Evolutionary conservation across 495 filamentous ascomycete genomes (phyloP), one percentile per base, ranked within the genome.

Genomic region (Hypomontagnella submonticulosa): DNA sequence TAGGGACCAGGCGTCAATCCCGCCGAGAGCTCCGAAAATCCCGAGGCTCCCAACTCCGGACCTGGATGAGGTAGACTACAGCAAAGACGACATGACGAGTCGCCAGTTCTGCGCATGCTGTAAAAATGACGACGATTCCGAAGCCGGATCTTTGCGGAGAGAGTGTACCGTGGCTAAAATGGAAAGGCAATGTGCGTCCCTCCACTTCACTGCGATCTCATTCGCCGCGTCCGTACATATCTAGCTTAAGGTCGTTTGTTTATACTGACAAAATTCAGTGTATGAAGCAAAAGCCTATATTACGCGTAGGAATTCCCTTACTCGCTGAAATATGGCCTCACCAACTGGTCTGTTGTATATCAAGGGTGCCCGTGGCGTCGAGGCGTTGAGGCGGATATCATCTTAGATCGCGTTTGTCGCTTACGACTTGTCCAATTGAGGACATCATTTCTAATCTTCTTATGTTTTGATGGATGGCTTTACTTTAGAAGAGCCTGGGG

Each of bases 41-140:
- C 59, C 69, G 10, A 65, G 71, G 38, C 66, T 73, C 8, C 66
- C 71, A n/a, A 73, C 71, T 10, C 71, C 71, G 4, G 69, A 73
- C 49, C 57, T 73, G 16, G 69, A 71, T 38, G 53, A 30, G 23
- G 37, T 53, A 32, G 66, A 50, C 6, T 52, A 30, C 41, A 47
- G 36, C 46, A 23, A 49, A 20, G 15, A 43, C 10, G 34, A 60
- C 11, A 6, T 30, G 11, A 19, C 27, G 13, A 16, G 16, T 16
- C 38, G 58, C 48, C 36, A 51, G 16, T 73, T 73, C 33, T 73
- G 71, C 49, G 11, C 56, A 49, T 73, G 71, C 20, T 73, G 71
- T 32, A 36, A 38, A 11, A n/a, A 27, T 30, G 27, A 46, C 13
- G 38, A 23, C 23, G 18, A 16, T 5, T 37, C 16, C 43, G 59